Conservation (phyloP, 257 asterid species). For the Ilex asprella region DNA sequence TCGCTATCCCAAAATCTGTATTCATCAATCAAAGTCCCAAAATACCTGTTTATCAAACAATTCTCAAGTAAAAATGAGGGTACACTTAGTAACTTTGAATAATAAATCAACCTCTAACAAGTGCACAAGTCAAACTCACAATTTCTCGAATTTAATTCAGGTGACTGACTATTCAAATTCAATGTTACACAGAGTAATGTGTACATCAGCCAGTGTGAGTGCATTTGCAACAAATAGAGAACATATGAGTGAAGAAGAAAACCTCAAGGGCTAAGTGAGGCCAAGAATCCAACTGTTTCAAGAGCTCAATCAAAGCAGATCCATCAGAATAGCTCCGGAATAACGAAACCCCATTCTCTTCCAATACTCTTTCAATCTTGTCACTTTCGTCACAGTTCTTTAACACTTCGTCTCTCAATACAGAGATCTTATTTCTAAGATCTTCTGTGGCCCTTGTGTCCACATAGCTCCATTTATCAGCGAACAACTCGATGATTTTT, state of each 20-base stretch:
- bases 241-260: background rate
- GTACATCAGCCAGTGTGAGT: background rate
- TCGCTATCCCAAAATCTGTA: too few relatives aligned
- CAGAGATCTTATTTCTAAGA: constrained; percentile 29
- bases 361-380: constrained; percentile 38
- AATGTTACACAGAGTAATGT: background rate
- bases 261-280: constrained; percentile 62
- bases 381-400: constrained; percentile 24
- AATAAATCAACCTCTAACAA: too few relatives aligned
- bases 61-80: too few relatives aligned
- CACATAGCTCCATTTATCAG: constrained; percentile 16
- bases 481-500: constrained; percentile 21
- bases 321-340: constrained; percentile 52
- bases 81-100: too few relatives aligned
- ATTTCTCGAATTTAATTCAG: too few relatives aligned
- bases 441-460: constrained; percentile 12
- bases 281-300: constrained; percentile 31
- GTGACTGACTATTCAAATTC: background rate
- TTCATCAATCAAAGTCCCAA: too few relatives aligned
- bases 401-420: constrained; percentile 45
- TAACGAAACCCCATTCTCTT: constrained; percentile 42
- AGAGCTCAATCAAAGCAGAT: constrained; percentile 55
- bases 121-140: too few relatives aligned
- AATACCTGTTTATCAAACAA: too few relatives aligned
- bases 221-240: background rate